Base-by-base conservation (phyloP, 148 eudicot species). In the Diospyros kaki region DNA sequence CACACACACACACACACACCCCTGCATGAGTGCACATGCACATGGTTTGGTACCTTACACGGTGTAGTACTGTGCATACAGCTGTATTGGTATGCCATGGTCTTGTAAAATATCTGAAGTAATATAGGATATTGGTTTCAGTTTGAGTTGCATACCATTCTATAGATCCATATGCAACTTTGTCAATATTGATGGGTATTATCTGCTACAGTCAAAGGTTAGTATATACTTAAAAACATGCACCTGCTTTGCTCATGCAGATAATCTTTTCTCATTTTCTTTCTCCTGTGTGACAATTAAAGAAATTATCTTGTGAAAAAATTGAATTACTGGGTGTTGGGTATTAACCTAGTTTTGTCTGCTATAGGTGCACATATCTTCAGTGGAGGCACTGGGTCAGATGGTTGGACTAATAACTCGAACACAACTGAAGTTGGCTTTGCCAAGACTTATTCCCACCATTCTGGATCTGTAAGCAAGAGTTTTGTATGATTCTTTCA, bases 371-470 rank as follows among this genome's bases (percentile, higher is more conserved):
- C 90, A 94, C 51, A 64, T 77, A 84, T 84, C 90, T n/a, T 87
- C 94, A 2, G 91, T 93, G 76, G 98, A 93, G 82, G 98, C 98
- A 68, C 67, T 95, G 71, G 94, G 93, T 71, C 89, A 92, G 86
- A 92, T 95, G 98, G 97, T 92, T 83, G 94, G 97, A 78, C 87
- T 92, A 65, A 84, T 92, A 62, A 87, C 93, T 48, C 85, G 96
- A 72, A 77, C 85, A 74, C 93, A 92, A 63, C 83, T 92, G 74
- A 95, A 95, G 82, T 78, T 84, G 45, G 92, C 98, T 72, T 87
- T 95, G 73, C 94, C 98, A 72, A 90, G 97, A 81, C 87, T 95
- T n/a, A 83, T 95, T 15, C 92, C 97, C 73, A 92, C 95, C 73
- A 86, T 95, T 74, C 83, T 95, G 82, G 98, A 92, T 56, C 77